Conservation (phyloP, 345 rosid genomes). For the Salix exigua region DNA sequence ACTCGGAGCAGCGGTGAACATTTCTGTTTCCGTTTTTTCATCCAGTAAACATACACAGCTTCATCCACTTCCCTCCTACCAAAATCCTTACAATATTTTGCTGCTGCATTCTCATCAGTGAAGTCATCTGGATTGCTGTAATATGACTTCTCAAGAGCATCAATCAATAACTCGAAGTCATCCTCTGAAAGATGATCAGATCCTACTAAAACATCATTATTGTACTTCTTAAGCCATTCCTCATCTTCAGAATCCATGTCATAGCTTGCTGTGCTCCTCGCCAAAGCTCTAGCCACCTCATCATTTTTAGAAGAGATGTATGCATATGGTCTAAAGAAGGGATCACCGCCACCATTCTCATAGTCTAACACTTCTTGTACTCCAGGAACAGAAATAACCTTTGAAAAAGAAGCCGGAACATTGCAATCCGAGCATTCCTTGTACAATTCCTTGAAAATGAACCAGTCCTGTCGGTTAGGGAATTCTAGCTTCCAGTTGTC, state of each 20-base stretch:
- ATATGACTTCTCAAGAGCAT: constrained; percentile 73
- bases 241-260: constrained; percentile 97
- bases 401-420: constrained; percentile 32
- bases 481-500: constrained; percentile 89
- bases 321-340: constrained; percentile 49
- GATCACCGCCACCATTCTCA: constrained; percentile 21
- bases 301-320: constrained; percentile 57
- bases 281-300: constrained; percentile 81
- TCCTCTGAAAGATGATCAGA: constrained; percentile 47
- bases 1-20: constrained; percentile 57
- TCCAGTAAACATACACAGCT: constrained; percentile 77
- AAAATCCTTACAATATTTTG: constrained; percentile 39
- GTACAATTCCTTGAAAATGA: constrained; percentile 73
- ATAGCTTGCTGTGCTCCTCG: constrained; percentile 55
- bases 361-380: constrained; percentile 62
- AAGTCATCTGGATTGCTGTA: constrained; percentile 54
- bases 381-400: constrained; percentile 81
- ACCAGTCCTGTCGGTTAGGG: constrained; percentile 63
- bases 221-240: constrained; percentile 68
- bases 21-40: constrained; percentile 63
- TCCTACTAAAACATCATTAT: constrained; percentile 30
- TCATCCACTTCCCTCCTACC: constrained; percentile 58
- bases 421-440: constrained; percentile 80
- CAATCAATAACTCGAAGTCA: constrained; percentile 79
- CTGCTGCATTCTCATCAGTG: constrained; percentile 48